Evolutionary conservation across 805 yeast genomes (phyloP).

Genomic region (Isabelozyma gotoi): DNA sequence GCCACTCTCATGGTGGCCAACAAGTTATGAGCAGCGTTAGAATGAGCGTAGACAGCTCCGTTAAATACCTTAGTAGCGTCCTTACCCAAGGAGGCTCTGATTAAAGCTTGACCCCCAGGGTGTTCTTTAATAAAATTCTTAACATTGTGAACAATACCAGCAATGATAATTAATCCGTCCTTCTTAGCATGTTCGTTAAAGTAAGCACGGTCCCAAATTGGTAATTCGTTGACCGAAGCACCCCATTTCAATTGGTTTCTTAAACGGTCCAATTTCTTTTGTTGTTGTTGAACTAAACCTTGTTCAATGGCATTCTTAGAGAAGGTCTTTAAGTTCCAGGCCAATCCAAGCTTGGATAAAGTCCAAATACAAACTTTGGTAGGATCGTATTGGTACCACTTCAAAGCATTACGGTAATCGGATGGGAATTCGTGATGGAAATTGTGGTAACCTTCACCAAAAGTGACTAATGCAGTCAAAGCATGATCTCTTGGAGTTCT

Average conservation of each 20-base stretch:
- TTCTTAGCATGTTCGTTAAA: conserved; percentile 52
- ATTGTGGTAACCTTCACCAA: conserved; percentile 89
- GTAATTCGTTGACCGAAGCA: conserved; percentile 60
- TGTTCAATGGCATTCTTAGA: conserved; percentile 81
- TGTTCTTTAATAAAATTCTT: conserved; percentile 68
- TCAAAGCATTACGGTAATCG: conserved; percentile 83
- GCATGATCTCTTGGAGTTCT: conserved; percentile 86
- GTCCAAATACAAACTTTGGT: conserved; percentile 64
- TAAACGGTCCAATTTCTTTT: conserved; percentile 69
- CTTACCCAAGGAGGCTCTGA: conserved; percentile 71
- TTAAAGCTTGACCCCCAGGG: conserved; percentile 80
- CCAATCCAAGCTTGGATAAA: conserved; percentile 64
- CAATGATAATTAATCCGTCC: conserved; percentile 65
- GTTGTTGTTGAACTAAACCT: conserved; percentile 79
- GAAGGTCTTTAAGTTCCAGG: conserved; percentile 72
- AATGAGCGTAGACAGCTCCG: conserved; percentile 84
- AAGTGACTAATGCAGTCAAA: conserved; percentile 77
- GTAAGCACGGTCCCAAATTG: conserved; percentile 70
- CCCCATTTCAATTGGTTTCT: conserved; percentile 74
- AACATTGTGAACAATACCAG: conserved; percentile 80
- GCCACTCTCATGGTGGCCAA: conserved; percentile 84
- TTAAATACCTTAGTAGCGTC: conserved; percentile 83
- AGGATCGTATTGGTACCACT: conserved; percentile 88
- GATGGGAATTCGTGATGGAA: conserved; percentile 91
- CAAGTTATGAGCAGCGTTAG: conserved; percentile 82